These are phyloP conservation scores for Elsinoe fawcettii DNA, from an alignment of 2,329 filamentous ascomycete genomes.

Conservation along the genomic window DNA sequence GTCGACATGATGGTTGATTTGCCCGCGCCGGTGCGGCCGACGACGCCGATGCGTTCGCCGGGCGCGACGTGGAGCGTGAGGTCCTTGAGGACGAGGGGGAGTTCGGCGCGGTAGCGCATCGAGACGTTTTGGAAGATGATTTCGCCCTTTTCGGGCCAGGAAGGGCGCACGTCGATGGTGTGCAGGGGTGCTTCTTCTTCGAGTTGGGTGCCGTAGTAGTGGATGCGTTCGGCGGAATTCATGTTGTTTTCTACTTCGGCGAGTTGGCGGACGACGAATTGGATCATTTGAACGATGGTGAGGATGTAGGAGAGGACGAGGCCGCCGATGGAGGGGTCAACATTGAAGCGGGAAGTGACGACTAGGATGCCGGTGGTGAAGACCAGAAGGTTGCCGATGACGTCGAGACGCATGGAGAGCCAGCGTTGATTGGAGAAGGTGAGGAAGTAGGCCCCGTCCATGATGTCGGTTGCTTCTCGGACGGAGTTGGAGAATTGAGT, in stretches of 20 bases:
- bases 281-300: slow-evolving; percentile 87
- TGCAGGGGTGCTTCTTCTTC: slow-evolving; percentile 85
- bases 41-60: slow-evolving; percentile 73
- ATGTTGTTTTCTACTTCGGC: slow-evolving; percentile 97
- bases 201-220: slow-evolving; percentile 79
- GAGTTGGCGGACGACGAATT: slow-evolving; percentile 87
- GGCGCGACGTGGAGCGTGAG: slow-evolving; percentile 60
- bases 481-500: slow-evolving; percentile 65
- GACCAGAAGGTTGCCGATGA: slow-evolving; percentile 75
- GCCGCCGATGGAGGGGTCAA: slow-evolving; percentile 76
- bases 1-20: slow-evolving; percentile 80
- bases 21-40: slow-evolving; percentile 73
- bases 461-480: slow-evolving; percentile 69
- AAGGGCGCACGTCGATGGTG: slow-evolving; percentile 57
- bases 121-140: slow-evolving; percentile 44
- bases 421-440: slow-evolving; percentile 95
- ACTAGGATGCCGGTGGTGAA: slow-evolving; percentile 85
- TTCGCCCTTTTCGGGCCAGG: slow-evolving; percentile 82
- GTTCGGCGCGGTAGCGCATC: slow-evolving; percentile 45
- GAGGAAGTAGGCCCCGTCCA: slow-evolving; percentile 90
- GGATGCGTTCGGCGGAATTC: slow-evolving; percentile 88
- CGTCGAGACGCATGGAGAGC: slow-evolving; percentile 77
- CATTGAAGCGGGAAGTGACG: slow-evolving; percentile 79
- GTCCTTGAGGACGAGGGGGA: slow-evolving; percentile 43
- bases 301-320: slow-evolving; percentile 90